A percentile compares a stretch with the other conserved stretches of the same genome.
Conservation (phyloP, 495 filamentous ascomycete genomes). For the Haplographium delicatum region DNA sequence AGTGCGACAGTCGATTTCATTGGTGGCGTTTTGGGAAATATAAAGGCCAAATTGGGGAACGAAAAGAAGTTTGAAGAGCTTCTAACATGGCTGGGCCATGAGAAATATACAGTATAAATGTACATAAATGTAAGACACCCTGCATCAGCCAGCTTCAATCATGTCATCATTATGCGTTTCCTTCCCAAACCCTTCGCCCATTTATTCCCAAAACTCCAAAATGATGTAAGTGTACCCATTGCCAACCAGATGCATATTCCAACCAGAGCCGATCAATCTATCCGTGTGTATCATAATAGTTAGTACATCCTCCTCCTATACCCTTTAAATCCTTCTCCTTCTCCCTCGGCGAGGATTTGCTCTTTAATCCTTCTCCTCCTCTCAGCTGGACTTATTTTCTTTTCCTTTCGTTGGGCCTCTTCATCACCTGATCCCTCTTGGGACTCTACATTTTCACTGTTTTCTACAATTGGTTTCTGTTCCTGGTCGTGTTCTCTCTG, state of each 20-base stretch:
- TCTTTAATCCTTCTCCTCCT: conserved; percentile 45
- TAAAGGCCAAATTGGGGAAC: not conserved
- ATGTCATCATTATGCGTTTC: too few relatives aligned
- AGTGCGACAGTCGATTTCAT: not conserved
- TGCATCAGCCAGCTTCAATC: not conserved
- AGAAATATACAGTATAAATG: conserved; percentile 9
- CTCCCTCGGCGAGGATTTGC: conserved; percentile 39
- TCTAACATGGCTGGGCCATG: conserved; percentile 19
- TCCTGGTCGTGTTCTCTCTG: too few relatives aligned
- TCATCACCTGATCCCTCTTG: not conserved
- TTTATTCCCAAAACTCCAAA: not conserved
- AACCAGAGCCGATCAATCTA: not conserved
- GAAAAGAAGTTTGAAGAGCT: too few relatives aligned
- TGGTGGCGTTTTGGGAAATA: not conserved
- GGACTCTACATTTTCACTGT: not conserved
- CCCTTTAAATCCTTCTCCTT: conserved; percentile 35
- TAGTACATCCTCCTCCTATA: conserved; percentile 44
- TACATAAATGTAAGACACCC: conserved; percentile 1
- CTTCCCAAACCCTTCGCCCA: not conserved
- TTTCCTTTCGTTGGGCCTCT: conserved; percentile 7
- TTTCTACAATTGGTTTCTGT: not conserved
- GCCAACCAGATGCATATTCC: too few relatives aligned
- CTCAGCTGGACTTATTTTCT: conserved; percentile 39
- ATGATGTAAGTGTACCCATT: too few relatives aligned
- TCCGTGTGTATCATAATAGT: not conserved